These are phyloP conservation scores for Hyaloperonospora brassicae DNA, from an alignment of 352 stramenopile species.

Conservation along the genomic window DNA sequence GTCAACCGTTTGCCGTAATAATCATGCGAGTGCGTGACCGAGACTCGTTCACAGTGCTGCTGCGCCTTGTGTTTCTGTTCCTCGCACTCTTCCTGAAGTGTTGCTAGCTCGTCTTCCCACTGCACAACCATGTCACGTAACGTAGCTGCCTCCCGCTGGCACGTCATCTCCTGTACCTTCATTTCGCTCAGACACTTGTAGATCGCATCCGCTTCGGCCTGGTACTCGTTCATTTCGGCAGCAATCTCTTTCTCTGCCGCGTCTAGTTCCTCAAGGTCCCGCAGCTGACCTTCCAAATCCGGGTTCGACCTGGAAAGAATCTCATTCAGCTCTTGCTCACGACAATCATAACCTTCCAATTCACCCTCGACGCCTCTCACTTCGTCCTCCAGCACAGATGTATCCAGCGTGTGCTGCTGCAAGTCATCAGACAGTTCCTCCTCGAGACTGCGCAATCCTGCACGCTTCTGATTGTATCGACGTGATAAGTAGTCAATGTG, in stretches of 20 bases:
- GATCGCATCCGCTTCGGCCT: conserved; percentile 52
- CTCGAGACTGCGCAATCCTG: conserved; percentile 54
- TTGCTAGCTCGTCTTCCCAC: conserved; percentile 42
- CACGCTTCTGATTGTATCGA: conserved; percentile 42
- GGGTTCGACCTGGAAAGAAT: conserved; percentile 57
- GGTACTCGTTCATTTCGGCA: conserved; percentile 41
- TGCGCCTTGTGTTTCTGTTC: conserved; percentile 52
- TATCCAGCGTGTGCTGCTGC: conserved; percentile 62
- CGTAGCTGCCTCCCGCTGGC: conserved; percentile 36
- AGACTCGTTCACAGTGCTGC: conserved; percentile 56
- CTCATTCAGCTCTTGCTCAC: conserved; percentile 47
- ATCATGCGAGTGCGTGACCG: conserved; percentile 52
- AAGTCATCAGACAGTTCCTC: conserved; percentile 59
- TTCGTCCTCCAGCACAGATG: conserved; percentile 69
- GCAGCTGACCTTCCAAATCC: conserved; percentile 50
- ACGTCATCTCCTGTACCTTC: conserved; percentile 64
- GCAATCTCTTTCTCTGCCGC: conserved; percentile 43
- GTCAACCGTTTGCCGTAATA: conserved; percentile 77
- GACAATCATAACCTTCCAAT: conserved; percentile 29
- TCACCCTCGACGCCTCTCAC: conserved; percentile 41
- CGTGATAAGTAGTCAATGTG: conserved; percentile 49
- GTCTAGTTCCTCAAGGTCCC: conserved; percentile 50
- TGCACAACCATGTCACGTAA: conserved; percentile 42
- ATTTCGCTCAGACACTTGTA: conserved; percentile 72
- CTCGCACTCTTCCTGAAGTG: conserved; percentile 49